Conservation (phyloP, 345 rosid species). For the Brassica carinata region DNA sequence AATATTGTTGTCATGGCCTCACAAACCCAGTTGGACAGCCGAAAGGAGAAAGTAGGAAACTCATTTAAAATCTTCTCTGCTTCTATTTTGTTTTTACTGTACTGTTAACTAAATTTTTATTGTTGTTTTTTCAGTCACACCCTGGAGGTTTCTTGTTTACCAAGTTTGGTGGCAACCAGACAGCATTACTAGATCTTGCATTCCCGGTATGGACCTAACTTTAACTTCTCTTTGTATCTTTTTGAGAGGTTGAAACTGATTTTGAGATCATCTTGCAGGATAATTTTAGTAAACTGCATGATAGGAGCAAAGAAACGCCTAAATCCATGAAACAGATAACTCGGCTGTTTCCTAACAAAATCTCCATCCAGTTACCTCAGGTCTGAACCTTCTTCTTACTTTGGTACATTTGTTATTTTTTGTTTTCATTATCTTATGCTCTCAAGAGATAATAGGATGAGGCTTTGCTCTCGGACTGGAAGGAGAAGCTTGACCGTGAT, state of each 20-base stretch:
- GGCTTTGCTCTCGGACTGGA: conserved; percentile 89
- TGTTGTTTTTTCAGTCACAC: conserved; percentile 65
- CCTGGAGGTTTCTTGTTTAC: conserved; percentile 92
- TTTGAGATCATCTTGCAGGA: conserved; percentile 56
- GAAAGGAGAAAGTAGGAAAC: conserved; percentile 83
- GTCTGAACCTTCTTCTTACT: conserved; percentile 42
- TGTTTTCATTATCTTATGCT: conserved; percentile 28
- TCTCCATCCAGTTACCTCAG: conserved; percentile 96
- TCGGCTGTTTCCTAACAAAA: conserved; percentile 94
- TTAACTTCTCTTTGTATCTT: conserved; percentile 3
- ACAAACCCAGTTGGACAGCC: conserved; percentile 83
- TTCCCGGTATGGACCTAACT: conserved; percentile 68
- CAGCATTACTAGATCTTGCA: conserved; percentile 88
- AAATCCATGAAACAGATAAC: conserved; percentile 89
- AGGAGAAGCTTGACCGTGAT: conserved; percentile 92
- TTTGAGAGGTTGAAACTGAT: conserved; percentile 15
- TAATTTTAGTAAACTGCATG: conserved; percentile 81
- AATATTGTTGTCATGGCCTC: conserved; percentile 89
- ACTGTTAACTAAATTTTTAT: conserved; percentile 13
- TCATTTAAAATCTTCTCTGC: not conserved
- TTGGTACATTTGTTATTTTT: not conserved
- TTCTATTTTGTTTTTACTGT: conserved; percentile 3
- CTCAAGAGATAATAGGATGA: conserved; percentile 65
- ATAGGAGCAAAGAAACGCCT: conserved; percentile 84
- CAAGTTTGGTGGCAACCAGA: conserved; percentile 90